These are phyloP conservation scores for Macrolepiota dolichaula DNA, from an alignment of 768 basidiomycete species.

Conservation along the genomic window DNA sequence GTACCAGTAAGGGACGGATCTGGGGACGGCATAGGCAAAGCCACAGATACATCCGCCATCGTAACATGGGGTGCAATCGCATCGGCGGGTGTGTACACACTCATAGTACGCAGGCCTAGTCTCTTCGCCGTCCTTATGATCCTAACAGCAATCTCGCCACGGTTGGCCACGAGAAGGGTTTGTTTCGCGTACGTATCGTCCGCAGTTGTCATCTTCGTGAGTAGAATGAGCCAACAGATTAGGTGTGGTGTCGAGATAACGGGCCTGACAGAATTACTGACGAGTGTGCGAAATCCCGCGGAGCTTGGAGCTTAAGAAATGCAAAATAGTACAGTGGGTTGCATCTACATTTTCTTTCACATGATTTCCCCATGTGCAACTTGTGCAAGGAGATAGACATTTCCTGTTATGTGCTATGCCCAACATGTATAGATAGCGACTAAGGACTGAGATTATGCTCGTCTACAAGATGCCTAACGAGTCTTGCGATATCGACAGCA, in stretches of 20 bases:
- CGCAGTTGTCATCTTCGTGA: background rate
- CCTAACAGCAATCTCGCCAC: slow-evolving; percentile 70
- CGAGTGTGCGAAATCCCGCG: background rate
- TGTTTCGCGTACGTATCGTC: slow-evolving; percentile 23
- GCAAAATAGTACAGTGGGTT: background rate
- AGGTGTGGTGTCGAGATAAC: background rate
- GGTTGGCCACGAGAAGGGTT: slow-evolving; percentile 64
- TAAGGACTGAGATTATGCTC: slow-evolving; percentile 35
- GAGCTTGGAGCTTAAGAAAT: background rate
- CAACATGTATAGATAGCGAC: background rate
- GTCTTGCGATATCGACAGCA: slow-evolving; percentile 46
- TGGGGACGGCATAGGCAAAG: slow-evolving; percentile 30
- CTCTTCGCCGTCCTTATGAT: slow-evolving; percentile 54
- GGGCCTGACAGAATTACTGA: background rate
- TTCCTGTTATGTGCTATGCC: background rate
- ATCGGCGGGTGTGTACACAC: slow-evolving; percentile 59
- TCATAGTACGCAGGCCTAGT: slow-evolving; percentile 50
- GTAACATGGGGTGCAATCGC: slow-evolving; percentile 55
- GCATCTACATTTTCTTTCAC: background rate
- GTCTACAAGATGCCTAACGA: slow-evolving; percentile 55
- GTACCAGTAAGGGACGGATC: background rate
- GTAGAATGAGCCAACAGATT: background rate
- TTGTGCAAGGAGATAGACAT: background rate
- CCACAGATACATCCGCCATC: slow-evolving; percentile 42
- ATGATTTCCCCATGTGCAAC: background rate